Evolutionary conservation across 1,139 yeast species (phyloP).

Genomic region (Yamadazyma dushanensis): DNA sequence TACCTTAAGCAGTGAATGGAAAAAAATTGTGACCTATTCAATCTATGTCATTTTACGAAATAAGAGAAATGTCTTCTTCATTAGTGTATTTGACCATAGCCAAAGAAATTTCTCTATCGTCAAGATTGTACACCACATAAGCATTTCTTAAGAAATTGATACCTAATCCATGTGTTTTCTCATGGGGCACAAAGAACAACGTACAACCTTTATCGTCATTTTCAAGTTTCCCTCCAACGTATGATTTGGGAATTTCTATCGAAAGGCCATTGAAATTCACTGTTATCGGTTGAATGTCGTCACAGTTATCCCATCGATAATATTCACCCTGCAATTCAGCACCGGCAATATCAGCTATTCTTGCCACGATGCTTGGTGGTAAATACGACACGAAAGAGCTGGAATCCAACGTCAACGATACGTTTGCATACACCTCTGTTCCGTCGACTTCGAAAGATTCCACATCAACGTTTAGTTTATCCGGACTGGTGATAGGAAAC

Average conservation of each 20-base stretch:
- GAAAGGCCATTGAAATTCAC: constrained; percentile 32
- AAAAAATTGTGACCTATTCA: no score
- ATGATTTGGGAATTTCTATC: constrained; percentile 27
- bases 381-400: constrained; percentile 33
- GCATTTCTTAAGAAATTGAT: constrained; percentile 73
- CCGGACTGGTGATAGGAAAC: constrained; percentile 19
- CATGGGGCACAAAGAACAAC: no score
- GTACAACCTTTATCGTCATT: no score
- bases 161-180: constrained; percentile 62
- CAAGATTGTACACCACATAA: constrained; percentile 79
- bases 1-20: no score
- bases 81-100: constrained; percentile 58
- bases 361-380: constrained; percentile 17
- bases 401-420: constrained; percentile 26
- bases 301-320: constrained; percentile 10
- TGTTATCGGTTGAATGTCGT: constrained; percentile 16
- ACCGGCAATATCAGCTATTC: constrained; percentile 18
- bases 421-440: constrained; percentile 17
- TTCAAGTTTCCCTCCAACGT: constrained; percentile 4
- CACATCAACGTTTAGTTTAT: constrained; percentile 24
- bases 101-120: constrained; percentile 57
- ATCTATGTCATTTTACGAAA: no score
- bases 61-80: constrained; percentile 33
- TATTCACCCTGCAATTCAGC: constrained; percentile 3
- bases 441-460: constrained; percentile 18